Evolutionary conservation across 73 alveolate genomes (phyloP).

Genomic region (Paramecium caudatum): DNA sequence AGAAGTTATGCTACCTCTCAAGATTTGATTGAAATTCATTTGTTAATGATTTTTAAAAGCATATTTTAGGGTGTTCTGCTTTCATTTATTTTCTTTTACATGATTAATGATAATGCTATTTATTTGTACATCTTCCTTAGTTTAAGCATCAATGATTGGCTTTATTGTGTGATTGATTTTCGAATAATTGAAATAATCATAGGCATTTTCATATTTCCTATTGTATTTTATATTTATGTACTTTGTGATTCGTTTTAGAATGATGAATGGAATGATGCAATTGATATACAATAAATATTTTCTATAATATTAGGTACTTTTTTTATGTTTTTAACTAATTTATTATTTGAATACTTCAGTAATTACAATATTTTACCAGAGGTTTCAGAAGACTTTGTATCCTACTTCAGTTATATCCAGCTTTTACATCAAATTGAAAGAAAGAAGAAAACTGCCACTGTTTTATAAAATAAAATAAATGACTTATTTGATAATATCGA

Average conservation of each 20-base stretch:
- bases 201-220: not conserved
- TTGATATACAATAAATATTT: not conserved
- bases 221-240: not conserved
- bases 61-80: not conserved
- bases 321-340: not conserved
- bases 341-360: not conserved
- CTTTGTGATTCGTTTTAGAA: not conserved
- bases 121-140: not conserved
- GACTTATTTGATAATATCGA: constrained; percentile 40
- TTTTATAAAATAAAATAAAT: constrained; percentile 33
- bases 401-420: not conserved
- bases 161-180: not conserved
- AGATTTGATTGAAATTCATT: not conserved
- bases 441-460: not conserved
- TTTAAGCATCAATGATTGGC: not conserved
- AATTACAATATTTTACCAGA: not conserved
- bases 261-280: not conserved
- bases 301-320: not conserved
- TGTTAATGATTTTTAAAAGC: not conserved
- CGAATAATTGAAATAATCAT: not conserved
- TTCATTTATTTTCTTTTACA: constrained; percentile 16
- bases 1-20: not conserved
- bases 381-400: not conserved
- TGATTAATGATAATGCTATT: not conserved
- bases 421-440: not conserved